Conservation (phyloP, 805 yeast species). For the Metschnikowia henanensis region DNA sequence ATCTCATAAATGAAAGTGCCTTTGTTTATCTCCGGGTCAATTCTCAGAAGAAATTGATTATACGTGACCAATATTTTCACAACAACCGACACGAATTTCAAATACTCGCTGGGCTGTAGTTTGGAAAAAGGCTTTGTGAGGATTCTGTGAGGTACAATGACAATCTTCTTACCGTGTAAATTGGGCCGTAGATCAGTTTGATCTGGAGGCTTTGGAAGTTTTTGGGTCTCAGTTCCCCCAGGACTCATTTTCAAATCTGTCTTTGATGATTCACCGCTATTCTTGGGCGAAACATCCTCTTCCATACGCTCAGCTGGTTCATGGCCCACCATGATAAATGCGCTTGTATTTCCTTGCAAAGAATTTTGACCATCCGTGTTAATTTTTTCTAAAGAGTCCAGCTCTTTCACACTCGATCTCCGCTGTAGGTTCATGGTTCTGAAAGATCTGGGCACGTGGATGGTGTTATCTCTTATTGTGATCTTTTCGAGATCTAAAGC, state of each 20-base stretch:
- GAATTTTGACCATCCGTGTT: neutral
- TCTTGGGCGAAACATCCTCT: no score
- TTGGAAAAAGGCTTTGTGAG: slow-evolving; percentile 40
- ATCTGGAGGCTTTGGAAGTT: no score
- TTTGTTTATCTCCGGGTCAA: no score
- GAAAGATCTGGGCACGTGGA: slow-evolving; percentile 18
- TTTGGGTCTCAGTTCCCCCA: no score
- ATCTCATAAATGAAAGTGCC: slow-evolving; percentile 19
- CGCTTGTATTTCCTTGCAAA: neutral
- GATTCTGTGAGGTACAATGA: slow-evolving; percentile 43
- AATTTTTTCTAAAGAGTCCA: neutral
- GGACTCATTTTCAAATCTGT: neutral
- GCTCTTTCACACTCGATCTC: slow-evolving; percentile 7
- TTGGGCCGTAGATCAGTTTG: no score
- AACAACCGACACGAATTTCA: slow-evolving; percentile 34
- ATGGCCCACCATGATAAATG: slow-evolving; percentile 7
- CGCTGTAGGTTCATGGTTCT: slow-evolving; percentile 19
- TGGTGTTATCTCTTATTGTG: slow-evolving; percentile 14
- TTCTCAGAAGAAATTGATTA: slow-evolving; percentile 20
- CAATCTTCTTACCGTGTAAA: slow-evolving; percentile 22
- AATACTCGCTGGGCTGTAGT: slow-evolving; percentile 36
- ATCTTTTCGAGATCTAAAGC: slow-evolving; percentile 11
- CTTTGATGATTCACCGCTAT: no score
- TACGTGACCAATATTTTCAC: slow-evolving; percentile 40
- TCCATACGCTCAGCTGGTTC: no score